These are phyloP conservation scores for Phascolomyces articulosus DNA, from an alignment of 371 early-diverging fungal species.

Conservation along the genomic window DNA sequence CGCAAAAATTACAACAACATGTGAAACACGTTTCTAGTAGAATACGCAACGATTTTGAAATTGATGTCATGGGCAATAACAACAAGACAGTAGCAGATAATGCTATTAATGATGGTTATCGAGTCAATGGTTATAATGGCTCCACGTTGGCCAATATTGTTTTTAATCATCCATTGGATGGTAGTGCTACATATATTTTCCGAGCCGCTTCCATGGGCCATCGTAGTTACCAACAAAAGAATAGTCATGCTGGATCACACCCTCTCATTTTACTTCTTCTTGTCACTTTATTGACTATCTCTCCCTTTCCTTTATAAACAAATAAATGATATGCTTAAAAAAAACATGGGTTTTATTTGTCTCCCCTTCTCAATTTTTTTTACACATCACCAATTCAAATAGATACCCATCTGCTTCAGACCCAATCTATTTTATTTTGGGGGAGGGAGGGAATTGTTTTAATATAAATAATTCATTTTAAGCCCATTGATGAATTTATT, in stretches of 20 bases:
- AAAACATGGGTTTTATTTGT: slow-evolving; percentile 9
- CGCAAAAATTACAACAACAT: slow-evolving; percentile 23
- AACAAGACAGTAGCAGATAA: slow-evolving; percentile 50
- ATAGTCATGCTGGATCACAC: neutral
- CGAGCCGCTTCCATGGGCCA: slow-evolving; percentile 2
- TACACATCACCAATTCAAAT: no score
- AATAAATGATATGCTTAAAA: no score
- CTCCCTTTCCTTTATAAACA: neutral
- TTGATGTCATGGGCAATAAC: slow-evolving; percentile 35
- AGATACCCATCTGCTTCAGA: no score
- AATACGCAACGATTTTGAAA: slow-evolving; percentile 31
- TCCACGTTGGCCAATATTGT: slow-evolving; percentile 19
- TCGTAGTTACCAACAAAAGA: no score
- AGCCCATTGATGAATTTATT: no score
- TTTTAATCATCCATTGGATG: slow-evolving; percentile 23
- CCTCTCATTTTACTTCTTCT: neutral
- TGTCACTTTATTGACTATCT: neutral
- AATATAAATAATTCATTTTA: no score
- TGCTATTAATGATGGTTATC: slow-evolving; percentile 31
- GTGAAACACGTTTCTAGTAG: slow-evolving; percentile 31
- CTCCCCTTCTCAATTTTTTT: no score
- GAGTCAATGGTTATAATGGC: slow-evolving; percentile 17
- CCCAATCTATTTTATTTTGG: no score
- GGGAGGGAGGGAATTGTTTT: no score
- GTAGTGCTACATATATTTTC: slow-evolving; percentile 17